Evolutionary conservation across 805 yeast genomes (phyloP).

Genomic region (Starmerella riodocensis): DNA sequence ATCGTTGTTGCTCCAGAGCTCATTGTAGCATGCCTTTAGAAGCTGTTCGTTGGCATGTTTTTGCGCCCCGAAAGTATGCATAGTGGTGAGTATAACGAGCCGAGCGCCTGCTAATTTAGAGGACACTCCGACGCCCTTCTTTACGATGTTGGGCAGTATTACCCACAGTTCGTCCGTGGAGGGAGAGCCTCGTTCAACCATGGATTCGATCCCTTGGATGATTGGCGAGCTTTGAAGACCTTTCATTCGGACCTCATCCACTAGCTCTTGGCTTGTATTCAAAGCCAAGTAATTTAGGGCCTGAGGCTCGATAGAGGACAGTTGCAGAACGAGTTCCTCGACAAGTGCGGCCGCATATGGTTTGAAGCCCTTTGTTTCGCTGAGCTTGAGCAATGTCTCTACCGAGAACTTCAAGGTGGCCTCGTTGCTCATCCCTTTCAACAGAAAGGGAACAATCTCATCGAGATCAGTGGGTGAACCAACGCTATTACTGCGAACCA

Average conservation of each 20-base stretch:
- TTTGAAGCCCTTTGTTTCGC: constrained; percentile 41
- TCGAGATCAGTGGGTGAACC: constrained; percentile 1
- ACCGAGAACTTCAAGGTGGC: constrained; percentile 42
- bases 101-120: constrained; percentile 77
- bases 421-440: constrained; percentile 7
- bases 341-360: constrained; percentile 59
- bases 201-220: constrained; percentile 69
- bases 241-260: constrained; percentile 65
- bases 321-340: constrained; percentile 51
- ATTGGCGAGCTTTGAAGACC: constrained; percentile 72
- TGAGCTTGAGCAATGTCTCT: constrained; percentile 58
- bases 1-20: constrained; percentile 56
- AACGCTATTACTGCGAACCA: constrained; percentile 4
- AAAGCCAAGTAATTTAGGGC: constrained; percentile 69
- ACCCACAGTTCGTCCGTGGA: constrained; percentile 9
- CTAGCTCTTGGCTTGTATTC: constrained; percentile 41
- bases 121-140: constrained; percentile 72
- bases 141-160: constrained; percentile 40
- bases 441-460: constrained; percentile 11
- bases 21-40: constrained; percentile 43
- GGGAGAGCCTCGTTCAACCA: constrained; percentile 42
- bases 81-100: constrained; percentile 51
- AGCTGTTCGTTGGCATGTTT: constrained; percentile 43
- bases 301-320: constrained; percentile 88
- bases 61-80: constrained; percentile 34